Conservation (phyloP, 1,139 yeast genomes). For the Saccharomyces hybrid region DNA sequence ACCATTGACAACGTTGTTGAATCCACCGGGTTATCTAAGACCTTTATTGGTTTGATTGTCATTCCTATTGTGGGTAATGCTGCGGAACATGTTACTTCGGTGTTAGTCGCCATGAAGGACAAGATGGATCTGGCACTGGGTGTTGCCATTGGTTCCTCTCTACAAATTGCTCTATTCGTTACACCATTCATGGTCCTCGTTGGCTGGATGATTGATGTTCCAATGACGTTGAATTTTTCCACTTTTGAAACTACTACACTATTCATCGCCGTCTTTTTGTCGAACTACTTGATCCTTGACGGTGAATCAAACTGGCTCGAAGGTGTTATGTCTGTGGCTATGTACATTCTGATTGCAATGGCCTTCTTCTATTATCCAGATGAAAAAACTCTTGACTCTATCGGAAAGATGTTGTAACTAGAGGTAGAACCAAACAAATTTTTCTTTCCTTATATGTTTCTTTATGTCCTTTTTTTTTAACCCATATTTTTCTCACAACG, state of each 20-base stretch:
- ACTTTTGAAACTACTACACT: conserved; percentile 90
- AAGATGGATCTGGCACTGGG: conserved; percentile 97
- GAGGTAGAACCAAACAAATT: not conserved
- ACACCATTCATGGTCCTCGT: conserved; percentile 90
- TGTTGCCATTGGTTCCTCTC: conserved; percentile 94
- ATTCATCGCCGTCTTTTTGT: conserved; percentile 79
- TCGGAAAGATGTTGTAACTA: not conserved
- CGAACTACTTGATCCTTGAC: conserved; percentile 80
- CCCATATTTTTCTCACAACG: no score
- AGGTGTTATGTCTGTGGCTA: conserved; percentile 84
- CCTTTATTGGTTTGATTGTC: conserved; percentile 87
- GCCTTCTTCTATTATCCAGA: conserved; percentile 66
- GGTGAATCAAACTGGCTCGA: conserved; percentile 97
- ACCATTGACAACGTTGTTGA: conserved; percentile 86
- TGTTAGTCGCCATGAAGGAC: conserved; percentile 88
- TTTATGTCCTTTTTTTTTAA: no score
- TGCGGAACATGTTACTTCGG: conserved; percentile 96
- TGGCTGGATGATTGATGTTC: conserved; percentile 86
- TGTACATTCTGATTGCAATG: conserved; percentile 77
- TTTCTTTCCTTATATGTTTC: no score
- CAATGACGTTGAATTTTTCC: conserved; percentile 87
- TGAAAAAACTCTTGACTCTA: conserved; percentile 8
- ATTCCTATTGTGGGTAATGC: conserved; percentile 98
- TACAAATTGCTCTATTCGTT: conserved; percentile 89
- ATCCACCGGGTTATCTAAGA: conserved; percentile 79